Percentiles rank a stretch among this genome's conserved stretches.
Evolutionary conservation across 768 basidiomycete species (phyloP).

Genomic region (Trametes punicea): DNA sequence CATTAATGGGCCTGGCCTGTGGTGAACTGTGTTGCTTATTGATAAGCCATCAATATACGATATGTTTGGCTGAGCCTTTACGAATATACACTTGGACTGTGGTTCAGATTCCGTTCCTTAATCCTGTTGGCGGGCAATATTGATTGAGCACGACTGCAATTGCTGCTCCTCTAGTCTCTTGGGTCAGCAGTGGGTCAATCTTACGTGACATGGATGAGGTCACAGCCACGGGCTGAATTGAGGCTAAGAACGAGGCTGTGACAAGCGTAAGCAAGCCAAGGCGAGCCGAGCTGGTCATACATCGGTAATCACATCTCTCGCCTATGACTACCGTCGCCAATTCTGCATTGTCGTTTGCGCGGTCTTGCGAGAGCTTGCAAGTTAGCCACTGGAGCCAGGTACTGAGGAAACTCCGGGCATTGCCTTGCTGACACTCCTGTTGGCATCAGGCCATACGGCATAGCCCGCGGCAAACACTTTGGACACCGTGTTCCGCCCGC

Average conservation of each 20-base stretch:
- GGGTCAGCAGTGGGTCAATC: too few species aligned
- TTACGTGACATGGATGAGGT: constrained; percentile 1
- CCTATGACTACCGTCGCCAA: background rate
- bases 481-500: constrained; percentile 6
- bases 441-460: constrained; percentile 4
- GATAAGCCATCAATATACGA: too few species aligned
- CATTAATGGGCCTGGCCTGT: background rate
- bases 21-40: background rate
- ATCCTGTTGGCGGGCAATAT: too few species aligned
- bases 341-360: background rate
- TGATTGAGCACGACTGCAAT: too few species aligned
- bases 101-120: too few species aligned
- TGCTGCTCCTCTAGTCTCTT: too few species aligned
- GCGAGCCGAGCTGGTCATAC: background rate
- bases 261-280: background rate
- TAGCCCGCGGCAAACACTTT: constrained; percentile 4
- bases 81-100: too few species aligned
- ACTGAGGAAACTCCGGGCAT: background rate
- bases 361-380: too few species aligned
- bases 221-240: constrained; percentile 10
- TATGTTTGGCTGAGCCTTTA: too few species aligned
- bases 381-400: background rate
- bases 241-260: background rate
- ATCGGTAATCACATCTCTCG: background rate
- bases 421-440: background rate